Conservation (phyloP, 1,284 basidiomycete genomes). For the Tilletia caries region DNA sequence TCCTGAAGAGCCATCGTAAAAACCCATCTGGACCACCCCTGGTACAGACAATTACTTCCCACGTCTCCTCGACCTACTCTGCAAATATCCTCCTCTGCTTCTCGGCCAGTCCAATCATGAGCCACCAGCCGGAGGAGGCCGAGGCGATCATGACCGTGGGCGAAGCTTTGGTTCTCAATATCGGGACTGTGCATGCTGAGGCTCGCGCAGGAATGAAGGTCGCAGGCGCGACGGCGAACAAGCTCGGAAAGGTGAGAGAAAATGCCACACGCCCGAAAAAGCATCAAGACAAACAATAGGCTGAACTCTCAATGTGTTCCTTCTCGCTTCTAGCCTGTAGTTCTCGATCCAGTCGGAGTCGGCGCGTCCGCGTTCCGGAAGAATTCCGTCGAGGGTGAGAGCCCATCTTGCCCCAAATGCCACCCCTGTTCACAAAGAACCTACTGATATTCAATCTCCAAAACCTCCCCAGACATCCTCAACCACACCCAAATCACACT, state of each 20-base stretch:
- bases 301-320: background rate
- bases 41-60: conserved; percentile 74
- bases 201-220: conserved; percentile 70
- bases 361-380: conserved; percentile 76
- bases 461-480: conserved; percentile 63
- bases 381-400: conserved; percentile 57
- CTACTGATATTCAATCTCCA: background rate
- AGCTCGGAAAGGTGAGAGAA: conserved; percentile 25
- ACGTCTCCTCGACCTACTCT: conserved; percentile 82
- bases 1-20: conserved; percentile 24
- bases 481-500: conserved; percentile 80
- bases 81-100: conserved; percentile 87
- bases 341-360: conserved; percentile 91
- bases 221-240: conserved; percentile 62
- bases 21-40: conserved; percentile 28
- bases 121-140: conserved; percentile 66
- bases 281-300: no score
- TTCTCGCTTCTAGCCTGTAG: conserved; percentile 68
- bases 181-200: conserved; percentile 74
- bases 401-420: no score
- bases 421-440: no score
- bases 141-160: conserved; percentile 70
- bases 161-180: conserved; percentile 77
- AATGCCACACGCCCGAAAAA: no score
- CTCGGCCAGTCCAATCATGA: conserved; percentile 88